Percentiles rank a stretch among this genome's conserved stretches.
phyloP scores from a whole-genome alignment of 2,329 filamentous ascomycete genomes.

The Didymella keratinophila region DNA sequence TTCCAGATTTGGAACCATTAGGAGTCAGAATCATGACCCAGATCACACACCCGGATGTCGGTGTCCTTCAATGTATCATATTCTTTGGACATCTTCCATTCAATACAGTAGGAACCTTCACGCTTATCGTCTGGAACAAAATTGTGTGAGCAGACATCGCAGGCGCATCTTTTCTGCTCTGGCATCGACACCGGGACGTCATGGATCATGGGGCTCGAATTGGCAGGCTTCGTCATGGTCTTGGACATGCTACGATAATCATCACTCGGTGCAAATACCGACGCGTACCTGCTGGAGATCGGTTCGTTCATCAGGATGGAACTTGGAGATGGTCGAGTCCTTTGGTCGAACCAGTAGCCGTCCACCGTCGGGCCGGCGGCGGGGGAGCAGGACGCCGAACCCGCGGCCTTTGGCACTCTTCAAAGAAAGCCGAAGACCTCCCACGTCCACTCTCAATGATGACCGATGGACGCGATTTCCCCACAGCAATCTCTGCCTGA shows the following conservation, averaged over 20 bases:
- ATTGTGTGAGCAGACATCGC: background rate
- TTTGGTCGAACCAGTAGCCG: background rate
- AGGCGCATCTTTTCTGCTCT: background rate
- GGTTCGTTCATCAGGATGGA: background rate
- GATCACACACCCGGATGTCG: background rate
- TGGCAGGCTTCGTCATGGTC: background rate
- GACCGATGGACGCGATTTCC: slow-evolving; percentile 18
- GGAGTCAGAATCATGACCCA: background rate
- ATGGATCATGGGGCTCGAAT: background rate
- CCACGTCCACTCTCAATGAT: slow-evolving; percentile 12
- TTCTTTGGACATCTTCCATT: background rate
- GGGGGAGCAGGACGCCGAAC: background rate
- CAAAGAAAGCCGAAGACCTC: slow-evolving; percentile 7
- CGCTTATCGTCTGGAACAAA: background rate
- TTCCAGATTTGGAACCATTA: background rate
- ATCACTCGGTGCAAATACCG: background rate
- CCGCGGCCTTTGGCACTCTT: slow-evolving; percentile 10
- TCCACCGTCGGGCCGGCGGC: background rate
- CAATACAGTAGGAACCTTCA: background rate
- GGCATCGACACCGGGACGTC: background rate
- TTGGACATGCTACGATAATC: background rate
- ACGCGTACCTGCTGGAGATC: background rate
- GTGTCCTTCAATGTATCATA: background rate
- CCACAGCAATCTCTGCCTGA: slow-evolving; percentile 20
- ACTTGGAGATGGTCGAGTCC: background rate